These are phyloP conservation scores for Coelastrella sp. DNA, from an alignment of 139 green algal species.

Conservation along the genomic window DNA sequence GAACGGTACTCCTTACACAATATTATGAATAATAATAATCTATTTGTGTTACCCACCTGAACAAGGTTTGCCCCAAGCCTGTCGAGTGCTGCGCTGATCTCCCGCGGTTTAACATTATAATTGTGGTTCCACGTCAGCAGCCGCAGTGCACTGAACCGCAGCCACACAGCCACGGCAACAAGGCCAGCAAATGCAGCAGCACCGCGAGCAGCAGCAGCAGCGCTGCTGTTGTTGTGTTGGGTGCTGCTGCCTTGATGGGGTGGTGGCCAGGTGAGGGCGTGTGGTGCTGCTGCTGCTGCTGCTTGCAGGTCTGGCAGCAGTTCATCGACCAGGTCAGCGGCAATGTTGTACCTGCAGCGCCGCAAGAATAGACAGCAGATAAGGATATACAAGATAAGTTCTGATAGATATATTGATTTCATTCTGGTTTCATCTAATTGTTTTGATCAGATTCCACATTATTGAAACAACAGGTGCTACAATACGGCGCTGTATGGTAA, in stretches of 20 bases:
- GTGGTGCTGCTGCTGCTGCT: background rate
- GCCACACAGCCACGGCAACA: constrained; percentile 69
- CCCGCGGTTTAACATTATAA: constrained; percentile 87
- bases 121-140: constrained; percentile 69
- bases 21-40: too few relatives aligned
- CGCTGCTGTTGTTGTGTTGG: constrained; percentile 4
- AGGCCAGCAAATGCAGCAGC: constrained; percentile 16
- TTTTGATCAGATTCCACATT: too few relatives aligned
- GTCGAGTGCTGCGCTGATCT: constrained; percentile 74
- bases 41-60: too few relatives aligned
- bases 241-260: background rate
- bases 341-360: constrained; percentile 25
- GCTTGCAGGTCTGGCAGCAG: constrained; percentile 14
- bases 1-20: too few relatives aligned
- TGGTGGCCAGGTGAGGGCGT: background rate
- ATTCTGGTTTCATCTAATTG: too few relatives aligned
- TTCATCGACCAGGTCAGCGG: constrained; percentile 20
- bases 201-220: background rate
- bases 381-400: background rate
- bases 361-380: background rate
- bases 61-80: constrained; percentile 23
- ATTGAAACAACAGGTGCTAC: background rate
- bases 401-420: background rate
- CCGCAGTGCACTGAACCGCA: constrained; percentile 66
- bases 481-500: too few relatives aligned